phyloP scores from a whole-genome alignment of 306 rosid genomes.

The Quercus engelmannii region DNA sequence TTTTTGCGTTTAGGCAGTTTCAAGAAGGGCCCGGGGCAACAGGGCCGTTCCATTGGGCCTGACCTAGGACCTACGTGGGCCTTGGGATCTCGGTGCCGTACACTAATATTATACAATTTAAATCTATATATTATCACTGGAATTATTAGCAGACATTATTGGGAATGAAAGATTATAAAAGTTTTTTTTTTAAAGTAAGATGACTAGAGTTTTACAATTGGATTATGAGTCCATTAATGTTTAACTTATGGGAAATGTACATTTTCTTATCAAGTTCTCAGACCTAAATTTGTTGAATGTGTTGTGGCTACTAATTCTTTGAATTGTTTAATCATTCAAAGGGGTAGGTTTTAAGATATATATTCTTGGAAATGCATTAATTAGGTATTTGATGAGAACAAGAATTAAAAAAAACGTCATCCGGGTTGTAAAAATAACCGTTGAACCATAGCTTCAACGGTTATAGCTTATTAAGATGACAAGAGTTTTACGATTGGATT shows the following conservation, averaged over 20 bases:
- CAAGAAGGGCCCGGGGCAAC: too few relatives aligned
- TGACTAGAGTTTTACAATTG: neutral
- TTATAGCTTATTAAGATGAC: neutral
- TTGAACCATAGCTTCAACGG: too few relatives aligned
- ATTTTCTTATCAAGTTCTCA: neutral
- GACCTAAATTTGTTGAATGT: slow-evolving; percentile 7
- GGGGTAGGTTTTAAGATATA: neutral
- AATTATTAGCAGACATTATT: neutral
- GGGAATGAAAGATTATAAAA: neutral
- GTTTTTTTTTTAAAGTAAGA: neutral
- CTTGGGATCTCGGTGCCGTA: too few relatives aligned
- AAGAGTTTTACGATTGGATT: neutral
- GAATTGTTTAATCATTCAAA: neutral
- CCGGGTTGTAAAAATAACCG: neutral
- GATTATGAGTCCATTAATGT: too few relatives aligned
- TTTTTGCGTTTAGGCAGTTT: too few relatives aligned
- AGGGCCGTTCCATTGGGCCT: too few relatives aligned
- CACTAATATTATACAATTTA: neutral
- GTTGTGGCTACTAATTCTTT: neutral
- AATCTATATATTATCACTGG: neutral
- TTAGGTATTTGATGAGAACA: neutral
- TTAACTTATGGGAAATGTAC: slow-evolving; percentile 8
- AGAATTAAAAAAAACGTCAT: neutral
- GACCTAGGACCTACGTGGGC: too few relatives aligned
- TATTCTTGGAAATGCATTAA: neutral